Evolutionary conservation across 2,329 filamentous ascomycete species (phyloP).

Genomic region (Blastomyces gilchristii): DNA sequence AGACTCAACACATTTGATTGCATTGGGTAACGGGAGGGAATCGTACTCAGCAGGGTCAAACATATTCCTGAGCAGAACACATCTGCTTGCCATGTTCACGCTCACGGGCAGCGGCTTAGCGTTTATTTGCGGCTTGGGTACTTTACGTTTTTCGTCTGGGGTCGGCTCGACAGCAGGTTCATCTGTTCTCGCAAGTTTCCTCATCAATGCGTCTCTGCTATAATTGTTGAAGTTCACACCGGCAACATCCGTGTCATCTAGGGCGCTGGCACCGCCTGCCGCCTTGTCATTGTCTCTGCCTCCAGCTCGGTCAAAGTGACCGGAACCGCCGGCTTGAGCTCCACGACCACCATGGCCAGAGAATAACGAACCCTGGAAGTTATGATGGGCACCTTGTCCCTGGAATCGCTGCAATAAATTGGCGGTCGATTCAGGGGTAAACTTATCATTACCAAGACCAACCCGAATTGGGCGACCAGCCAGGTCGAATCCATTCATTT

Average conservation of each 20-base stretch:
- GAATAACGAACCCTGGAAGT: slow-evolving; percentile 82
- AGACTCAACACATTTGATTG: neutral
- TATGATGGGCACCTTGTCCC: slow-evolving; percentile 51
- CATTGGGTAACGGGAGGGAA: neutral
- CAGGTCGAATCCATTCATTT: slow-evolving; percentile 99
- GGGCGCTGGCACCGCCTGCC: slow-evolving; percentile 77
- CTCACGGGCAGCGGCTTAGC: slow-evolving; percentile 69
- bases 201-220: slow-evolving; percentile 96
- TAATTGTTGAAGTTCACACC: slow-evolving; percentile 99
- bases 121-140: slow-evolving; percentile 69
- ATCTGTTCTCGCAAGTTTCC: slow-evolving; percentile 93
- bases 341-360: slow-evolving; percentile 83
- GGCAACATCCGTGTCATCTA: slow-evolving; percentile 94
- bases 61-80: slow-evolving; percentile 90
- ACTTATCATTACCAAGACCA: slow-evolving; percentile 99
- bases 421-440: slow-evolving; percentile 92
- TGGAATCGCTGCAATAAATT: slow-evolving; percentile 86
- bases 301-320: slow-evolving; percentile 77
- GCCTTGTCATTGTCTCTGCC: slow-evolving; percentile 82
- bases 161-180: slow-evolving; percentile 53
- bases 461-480: slow-evolving; percentile 95
- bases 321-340: slow-evolving; percentile 62
- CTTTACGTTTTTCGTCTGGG: slow-evolving; percentile 58
- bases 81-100: slow-evolving; percentile 85
- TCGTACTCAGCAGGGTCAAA: slow-evolving; percentile 87